phyloP scores from a whole-genome alignment of 2,329 filamentous ascomycete genomes.

The Trichophyton simii region DNA sequence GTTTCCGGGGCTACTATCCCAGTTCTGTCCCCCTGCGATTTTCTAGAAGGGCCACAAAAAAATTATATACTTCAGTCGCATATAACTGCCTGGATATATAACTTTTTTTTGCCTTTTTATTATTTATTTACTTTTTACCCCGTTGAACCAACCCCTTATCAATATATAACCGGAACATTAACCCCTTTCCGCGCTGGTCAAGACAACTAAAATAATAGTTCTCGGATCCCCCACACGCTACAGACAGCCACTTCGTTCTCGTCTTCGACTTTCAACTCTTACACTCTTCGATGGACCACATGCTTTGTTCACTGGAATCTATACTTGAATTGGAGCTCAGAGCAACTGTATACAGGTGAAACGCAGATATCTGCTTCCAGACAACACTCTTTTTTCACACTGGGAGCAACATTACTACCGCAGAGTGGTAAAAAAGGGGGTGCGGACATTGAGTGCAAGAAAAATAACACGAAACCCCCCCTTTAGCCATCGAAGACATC shows the following conservation, averaged over 20 bases:
- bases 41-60: not conserved
- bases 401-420: not conserved
- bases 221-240: not conserved
- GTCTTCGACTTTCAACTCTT: conserved; percentile 2
- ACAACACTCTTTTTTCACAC: not conserved
- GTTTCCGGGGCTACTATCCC: not conserved
- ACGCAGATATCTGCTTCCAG: not conserved
- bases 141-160: not conserved
- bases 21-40: not conserved
- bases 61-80: conserved; percentile 1
- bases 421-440: not conserved
- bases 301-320: conserved; percentile 17
- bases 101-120: not conserved
- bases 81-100: not conserved
- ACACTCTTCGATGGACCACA: conserved; percentile 19
- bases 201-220: not conserved
- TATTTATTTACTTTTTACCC: not conserved
- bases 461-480: not conserved
- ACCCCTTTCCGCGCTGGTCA: not conserved
- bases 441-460: not conserved
- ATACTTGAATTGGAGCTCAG: conserved; percentile 17
- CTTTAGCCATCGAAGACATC: not conserved
- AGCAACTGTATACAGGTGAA: conserved; percentile 18
- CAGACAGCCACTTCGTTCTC: not conserved
- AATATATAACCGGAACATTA: conserved; percentile 3